Evolutionary conservation across 805 yeast species (phyloP).

Genomic region (Candida sphagnicola): DNA sequence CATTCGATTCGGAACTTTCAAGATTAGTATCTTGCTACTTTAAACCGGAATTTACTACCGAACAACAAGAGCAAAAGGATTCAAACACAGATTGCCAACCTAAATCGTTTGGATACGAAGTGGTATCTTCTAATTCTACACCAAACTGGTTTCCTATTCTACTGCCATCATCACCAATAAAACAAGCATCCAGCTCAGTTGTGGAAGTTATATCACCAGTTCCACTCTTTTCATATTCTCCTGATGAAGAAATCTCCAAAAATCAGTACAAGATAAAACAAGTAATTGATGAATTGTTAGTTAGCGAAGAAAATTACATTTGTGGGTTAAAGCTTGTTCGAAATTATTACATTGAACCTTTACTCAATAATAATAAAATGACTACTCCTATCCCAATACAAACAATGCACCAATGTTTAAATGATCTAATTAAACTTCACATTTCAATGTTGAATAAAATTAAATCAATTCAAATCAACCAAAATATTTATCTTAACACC

Average conservation of each 20-base stretch:
- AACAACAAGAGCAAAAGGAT: not conserved
- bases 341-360: conserved; percentile 40
- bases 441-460: conserved; percentile 21
- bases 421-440: conserved; percentile 18
- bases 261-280: conserved; percentile 15
- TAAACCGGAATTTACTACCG: not conserved
- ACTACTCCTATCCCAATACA: conserved; percentile 24
- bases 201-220: conserved; percentile 15
- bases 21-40: not conserved
- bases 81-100: not conserved
- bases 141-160: not conserved
- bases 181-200: not conserved
- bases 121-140: not conserved
- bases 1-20: not conserved
- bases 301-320: conserved; percentile 48
- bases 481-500: not conserved
- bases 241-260: conserved; percentile 5
- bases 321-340: conserved; percentile 39
- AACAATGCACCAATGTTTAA: conserved; percentile 6
- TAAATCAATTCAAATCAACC: not conserved
- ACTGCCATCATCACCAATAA: not conserved
- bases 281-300: conserved; percentile 43
- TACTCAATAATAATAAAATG: conserved; percentile 21
- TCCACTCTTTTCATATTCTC: conserved; percentile 18
- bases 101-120: not conserved